Conservation (phyloP, 306 rosid genomes). For the Vicia faba region DNA sequence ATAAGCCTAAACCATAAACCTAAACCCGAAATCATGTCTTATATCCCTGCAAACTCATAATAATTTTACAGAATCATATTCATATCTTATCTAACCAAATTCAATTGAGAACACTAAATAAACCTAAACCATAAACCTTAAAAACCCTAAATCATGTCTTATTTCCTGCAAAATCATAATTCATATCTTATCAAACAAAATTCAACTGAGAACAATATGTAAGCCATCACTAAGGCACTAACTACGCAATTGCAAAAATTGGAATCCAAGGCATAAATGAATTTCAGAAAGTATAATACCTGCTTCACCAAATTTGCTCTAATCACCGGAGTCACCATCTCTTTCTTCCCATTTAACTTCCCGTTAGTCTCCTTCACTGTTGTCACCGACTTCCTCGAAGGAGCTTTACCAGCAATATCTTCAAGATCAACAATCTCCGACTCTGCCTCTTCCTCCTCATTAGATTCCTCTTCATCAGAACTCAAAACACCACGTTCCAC, state of each 20-base stretch:
- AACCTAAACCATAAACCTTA: too few species aligned
- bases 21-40: conserved; percentile 44
- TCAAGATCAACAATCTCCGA: conserved; percentile 86
- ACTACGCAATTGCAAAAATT: conserved; percentile 7
- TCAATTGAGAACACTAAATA: too few species aligned
- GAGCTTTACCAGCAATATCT: conserved; percentile 94
- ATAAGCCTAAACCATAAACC: too few species aligned
- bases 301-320: conserved; percentile 91
- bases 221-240: conserved; percentile 1
- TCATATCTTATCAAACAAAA: conserved; percentile 27
- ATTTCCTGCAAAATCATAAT: conserved; percentile 64
- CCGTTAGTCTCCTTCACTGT: conserved; percentile 60
- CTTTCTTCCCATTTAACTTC: conserved; percentile 60
- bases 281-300: conserved; percentile 43
- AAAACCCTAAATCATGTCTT: conserved; percentile 40
- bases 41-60: conserved; percentile 64
- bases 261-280: not conserved
- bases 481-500: conserved; percentile 51
- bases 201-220: conserved; percentile 12
- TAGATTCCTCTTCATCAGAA: conserved; percentile 61
- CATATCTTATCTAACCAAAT: too few species aligned
- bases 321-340: conserved; percentile 93
- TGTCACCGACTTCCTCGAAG: conserved; percentile 55
- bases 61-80: too few species aligned
- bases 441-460: conserved; percentile 49